These are phyloP conservation scores for Citrus medica DNA, from an alignment of 345 rosid species.

Conservation along the genomic window DNA sequence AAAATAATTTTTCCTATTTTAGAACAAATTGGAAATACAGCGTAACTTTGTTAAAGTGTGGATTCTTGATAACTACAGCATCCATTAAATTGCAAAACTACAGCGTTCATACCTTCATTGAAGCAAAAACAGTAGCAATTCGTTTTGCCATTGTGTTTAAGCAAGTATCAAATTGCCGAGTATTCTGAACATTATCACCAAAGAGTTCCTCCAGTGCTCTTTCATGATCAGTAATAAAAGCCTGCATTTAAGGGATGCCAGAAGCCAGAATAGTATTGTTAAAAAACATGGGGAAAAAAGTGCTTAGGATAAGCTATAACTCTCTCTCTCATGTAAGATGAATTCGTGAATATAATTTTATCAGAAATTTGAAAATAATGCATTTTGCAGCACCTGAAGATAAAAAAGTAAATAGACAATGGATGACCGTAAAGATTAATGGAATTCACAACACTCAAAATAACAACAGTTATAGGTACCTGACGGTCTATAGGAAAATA, in stretches of 20 bases:
- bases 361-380: background rate
- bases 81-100: background rate
- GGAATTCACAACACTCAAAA: background rate
- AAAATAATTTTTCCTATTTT: background rate
- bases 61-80: too few species aligned
- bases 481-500: slow-evolving; percentile 87
- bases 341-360: background rate
- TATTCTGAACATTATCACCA: slow-evolving; percentile 51
- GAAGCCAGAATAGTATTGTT: slow-evolving; percentile 7
- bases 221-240: slow-evolving; percentile 86
- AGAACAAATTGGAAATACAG: background rate
- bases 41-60: too few species aligned
- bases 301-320: background rate
- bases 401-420: background rate
- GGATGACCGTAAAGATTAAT: background rate
- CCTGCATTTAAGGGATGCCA: slow-evolving; percentile 44
- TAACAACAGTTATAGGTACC: slow-evolving; percentile 31
- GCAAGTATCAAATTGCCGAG: slow-evolving; percentile 60
- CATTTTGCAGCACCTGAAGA: background rate
- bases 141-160: slow-evolving; percentile 80
- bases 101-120: slow-evolving; percentile 54
- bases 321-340: background rate
- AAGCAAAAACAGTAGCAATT: slow-evolving; percentile 90
- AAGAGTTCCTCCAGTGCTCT: slow-evolving; percentile 65
- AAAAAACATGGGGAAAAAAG: background rate